Conservation (phyloP, 192 early-diverging fungal species). For the Podila horticola region DNA sequence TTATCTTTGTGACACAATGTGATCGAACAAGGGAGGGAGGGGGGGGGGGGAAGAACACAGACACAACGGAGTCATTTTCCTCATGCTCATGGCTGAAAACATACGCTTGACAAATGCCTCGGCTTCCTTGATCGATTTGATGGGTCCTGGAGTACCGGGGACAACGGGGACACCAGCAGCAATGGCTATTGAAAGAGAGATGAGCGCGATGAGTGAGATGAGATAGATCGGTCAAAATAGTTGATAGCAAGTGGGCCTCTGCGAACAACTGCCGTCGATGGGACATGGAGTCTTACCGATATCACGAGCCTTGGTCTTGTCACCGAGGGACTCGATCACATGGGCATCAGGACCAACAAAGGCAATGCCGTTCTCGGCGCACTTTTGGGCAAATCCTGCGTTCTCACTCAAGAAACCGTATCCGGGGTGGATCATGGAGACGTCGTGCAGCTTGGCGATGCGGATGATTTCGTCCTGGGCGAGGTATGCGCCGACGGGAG, state of each 20-base stretch:
- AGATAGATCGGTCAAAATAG: too few relatives aligned
- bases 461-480: slow-evolving; percentile 92
- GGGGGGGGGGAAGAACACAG: neutral
- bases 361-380: slow-evolving; percentile 88
- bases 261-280: slow-evolving; percentile 67
- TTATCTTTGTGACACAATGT: neutral
- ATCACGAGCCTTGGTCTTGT: slow-evolving; percentile 93
- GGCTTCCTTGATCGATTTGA: slow-evolving; percentile 72
- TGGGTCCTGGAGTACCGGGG: slow-evolving; percentile 91
- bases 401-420: slow-evolving; percentile 98
- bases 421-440: slow-evolving; percentile 93
- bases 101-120: slow-evolving; percentile 71
- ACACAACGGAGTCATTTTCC: neutral
- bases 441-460: slow-evolving; percentile 84
- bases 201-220: neutral
- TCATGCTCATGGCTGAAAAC: neutral
- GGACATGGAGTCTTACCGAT: slow-evolving; percentile 63
- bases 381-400: slow-evolving; percentile 89
- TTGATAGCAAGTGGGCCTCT: slow-evolving; percentile 74
- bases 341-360: slow-evolving; percentile 90
- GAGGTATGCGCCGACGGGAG: slow-evolving; percentile 96
- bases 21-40: neutral
- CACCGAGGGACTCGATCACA: slow-evolving; percentile 90
- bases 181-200: slow-evolving; percentile 62
- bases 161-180: slow-evolving; percentile 89